Evolutionary conservation across 805 yeast species (phyloP).

Genomic region (Nakazawaea ernobii): DNA sequence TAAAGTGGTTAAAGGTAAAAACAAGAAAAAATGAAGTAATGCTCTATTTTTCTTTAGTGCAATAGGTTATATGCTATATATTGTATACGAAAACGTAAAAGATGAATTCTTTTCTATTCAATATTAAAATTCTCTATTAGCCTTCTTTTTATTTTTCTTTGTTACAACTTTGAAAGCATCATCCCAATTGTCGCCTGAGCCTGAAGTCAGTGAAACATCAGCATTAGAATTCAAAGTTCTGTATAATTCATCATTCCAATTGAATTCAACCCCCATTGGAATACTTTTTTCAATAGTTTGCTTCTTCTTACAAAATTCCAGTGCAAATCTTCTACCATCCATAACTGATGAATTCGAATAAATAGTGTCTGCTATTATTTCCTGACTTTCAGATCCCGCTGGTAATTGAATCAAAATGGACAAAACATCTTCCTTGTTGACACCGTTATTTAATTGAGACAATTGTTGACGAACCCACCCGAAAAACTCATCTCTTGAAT

Average conservation of each 20-base stretch:
- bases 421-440: constrained; percentile 72
- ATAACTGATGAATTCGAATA: constrained; percentile 82
- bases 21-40: neutral
- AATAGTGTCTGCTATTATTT: constrained; percentile 87
- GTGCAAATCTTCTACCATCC: constrained; percentile 94
- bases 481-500: constrained; percentile 52
- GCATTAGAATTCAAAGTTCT: constrained; percentile 15
- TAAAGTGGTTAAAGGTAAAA: neutral
- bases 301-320: constrained; percentile 79
- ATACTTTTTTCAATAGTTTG: constrained; percentile 58
- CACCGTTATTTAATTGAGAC: constrained; percentile 64
- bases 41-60: neutral
- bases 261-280: constrained; percentile 37
- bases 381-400: constrained; percentile 63
- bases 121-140: constrained; percentile 8
- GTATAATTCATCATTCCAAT: constrained; percentile 71
- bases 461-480: constrained; percentile 68
- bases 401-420: constrained; percentile 80
- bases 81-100: neutral
- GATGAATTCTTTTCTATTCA: neutral
- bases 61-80: neutral
- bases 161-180: constrained; percentile 49
- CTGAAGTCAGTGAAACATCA: constrained; percentile 11
- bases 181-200: constrained; percentile 49
- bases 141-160: constrained; percentile 49